Percentiles rank a stretch among this genome's conserved stretches.
phyloP scores from a whole-genome alignment of 108 stramenopile genomes.

The Craspedostauros australis region DNA sequence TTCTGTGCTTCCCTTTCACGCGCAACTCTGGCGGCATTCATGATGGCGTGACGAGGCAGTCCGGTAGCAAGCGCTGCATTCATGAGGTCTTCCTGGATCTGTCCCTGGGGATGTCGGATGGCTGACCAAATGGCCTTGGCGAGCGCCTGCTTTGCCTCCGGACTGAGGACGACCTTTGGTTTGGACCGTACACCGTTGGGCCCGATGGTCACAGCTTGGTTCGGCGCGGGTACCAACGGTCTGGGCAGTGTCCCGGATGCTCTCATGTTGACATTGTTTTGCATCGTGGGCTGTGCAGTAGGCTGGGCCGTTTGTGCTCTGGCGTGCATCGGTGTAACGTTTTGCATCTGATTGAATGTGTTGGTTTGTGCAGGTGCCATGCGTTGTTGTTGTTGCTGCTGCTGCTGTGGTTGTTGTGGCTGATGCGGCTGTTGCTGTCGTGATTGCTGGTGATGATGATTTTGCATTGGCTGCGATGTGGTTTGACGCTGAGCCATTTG shows the following conservation, averaged over 20 bases:
- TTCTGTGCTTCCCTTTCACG: slow-evolving; percentile 54
- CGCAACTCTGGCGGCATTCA: slow-evolving; percentile 78
- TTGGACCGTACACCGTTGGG: slow-evolving; percentile 7
- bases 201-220: too few relatives aligned
- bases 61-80: slow-evolving; percentile 64
- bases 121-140: slow-evolving; percentile 79
- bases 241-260: neutral
- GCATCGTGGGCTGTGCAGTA: neutral
- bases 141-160: slow-evolving; percentile 60
- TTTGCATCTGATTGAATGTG: too few relatives aligned
- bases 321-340: too few relatives aligned
- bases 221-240: neutral
- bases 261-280: neutral
- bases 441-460: slow-evolving; percentile 16
- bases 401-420: slow-evolving; percentile 5
- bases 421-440: slow-evolving; percentile 17
- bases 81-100: slow-evolving; percentile 52
- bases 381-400: slow-evolving; percentile 5
- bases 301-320: too few relatives aligned
- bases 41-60: slow-evolving; percentile 62
- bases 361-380: too few relatives aligned
- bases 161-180: slow-evolving; percentile 46
- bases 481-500: neutral
- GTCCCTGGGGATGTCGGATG: slow-evolving; percentile 59
- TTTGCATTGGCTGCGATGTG: neutral